Conservation (phyloP, 1,284 basidiomycete genomes). For the Coniferiporia sulphurascens region DNA sequence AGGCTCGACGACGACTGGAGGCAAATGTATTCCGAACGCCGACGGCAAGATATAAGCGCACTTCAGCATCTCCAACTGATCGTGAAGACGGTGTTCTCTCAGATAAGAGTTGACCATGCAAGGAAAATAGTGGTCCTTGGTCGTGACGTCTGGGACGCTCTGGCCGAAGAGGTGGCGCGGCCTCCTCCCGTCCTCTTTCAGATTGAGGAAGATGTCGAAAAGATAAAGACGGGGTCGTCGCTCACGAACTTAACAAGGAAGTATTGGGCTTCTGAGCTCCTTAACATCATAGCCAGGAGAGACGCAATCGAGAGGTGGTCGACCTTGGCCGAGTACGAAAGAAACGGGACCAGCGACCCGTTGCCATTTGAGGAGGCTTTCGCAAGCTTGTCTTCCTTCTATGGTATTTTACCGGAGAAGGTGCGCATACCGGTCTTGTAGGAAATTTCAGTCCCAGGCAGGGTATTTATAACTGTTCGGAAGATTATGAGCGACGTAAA, state of each 20-base stretch:
- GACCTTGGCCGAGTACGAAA: conserved; percentile 21
- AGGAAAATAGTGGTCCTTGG: conserved; percentile 33
- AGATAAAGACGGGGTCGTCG: conserved; percentile 9
- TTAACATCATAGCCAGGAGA: conserved; percentile 40
- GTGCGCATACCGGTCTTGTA: conserved; percentile 28
- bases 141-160: conserved; percentile 51
- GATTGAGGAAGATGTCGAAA: conserved; percentile 18
- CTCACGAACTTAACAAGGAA: conserved; percentile 34
- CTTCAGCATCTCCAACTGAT: conserved; percentile 39
- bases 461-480: neutral
- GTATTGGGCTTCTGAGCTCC: conserved; percentile 48
- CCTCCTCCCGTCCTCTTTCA: conserved; percentile 32
- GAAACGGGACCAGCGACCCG: conserved; percentile 14
- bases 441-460: too few relatives aligned
- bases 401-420: conserved; percentile 39
- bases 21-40: conserved; percentile 40
- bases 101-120: conserved; percentile 34
- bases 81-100: conserved; percentile 25
- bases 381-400: conserved; percentile 51
- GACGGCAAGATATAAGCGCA: conserved; percentile 39
- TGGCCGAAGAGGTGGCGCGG: conserved; percentile 35
- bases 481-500: conserved; percentile 35
- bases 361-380: conserved; percentile 44
- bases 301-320: conserved; percentile 42
- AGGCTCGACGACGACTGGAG: conserved; percentile 38